Base-by-base conservation (phyloP, 1,284 basidiomycete species). In the Malassezia restricta region DNA sequence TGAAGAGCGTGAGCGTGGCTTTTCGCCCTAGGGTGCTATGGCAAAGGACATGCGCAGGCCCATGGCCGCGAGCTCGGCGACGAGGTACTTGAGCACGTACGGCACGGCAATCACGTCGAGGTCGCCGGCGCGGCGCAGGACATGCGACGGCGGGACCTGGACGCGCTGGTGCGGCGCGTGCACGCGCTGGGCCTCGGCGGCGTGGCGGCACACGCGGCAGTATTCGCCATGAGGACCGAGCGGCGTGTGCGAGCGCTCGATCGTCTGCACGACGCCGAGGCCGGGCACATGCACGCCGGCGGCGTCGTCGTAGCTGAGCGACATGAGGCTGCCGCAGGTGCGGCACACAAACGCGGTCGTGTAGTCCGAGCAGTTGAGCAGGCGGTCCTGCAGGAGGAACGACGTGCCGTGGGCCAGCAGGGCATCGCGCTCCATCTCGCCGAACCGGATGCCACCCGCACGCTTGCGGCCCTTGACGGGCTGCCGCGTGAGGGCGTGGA, bases 331-430 rank as follows among this genome's bases (percentile, higher is more conserved):
- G 11, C 94, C 94, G 70, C 94, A 99, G 3, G 84, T 85, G 49
- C 94, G 81, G 76, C 94, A 99, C 11, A 96, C 89, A 89, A 91
- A 96, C 3, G 90, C 86, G 0, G 91, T 96, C 32, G 90, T 94
- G 75, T 98, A 98, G 76, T 99, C 94, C 38, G 92, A 98, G 74
- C 94, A 99, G 76, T 98, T 98, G 92, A 99, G 98, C 71, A 99
- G 77, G 49, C 94, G 81, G 75, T 99, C 94, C 78, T 98, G 92
- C 24, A 99, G 80, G 41, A 98, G 80, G 83, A 94, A 98, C 6
- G 88, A 89, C 5, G 94, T 95, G 39, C 94, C 94, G 76, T 99
- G 94, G 3, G 94, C 94, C 64, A 99, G 87, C 47, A 98, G 80
- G 12, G 94, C 92, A 73, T 99, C 94, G 54, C 94, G 86, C 76